Evolutionary conservation across 805 yeast genomes (phyloP), one percentile per base, ranked within the genome.

Genomic region (Kluyveromyces nonfermentans): DNA sequence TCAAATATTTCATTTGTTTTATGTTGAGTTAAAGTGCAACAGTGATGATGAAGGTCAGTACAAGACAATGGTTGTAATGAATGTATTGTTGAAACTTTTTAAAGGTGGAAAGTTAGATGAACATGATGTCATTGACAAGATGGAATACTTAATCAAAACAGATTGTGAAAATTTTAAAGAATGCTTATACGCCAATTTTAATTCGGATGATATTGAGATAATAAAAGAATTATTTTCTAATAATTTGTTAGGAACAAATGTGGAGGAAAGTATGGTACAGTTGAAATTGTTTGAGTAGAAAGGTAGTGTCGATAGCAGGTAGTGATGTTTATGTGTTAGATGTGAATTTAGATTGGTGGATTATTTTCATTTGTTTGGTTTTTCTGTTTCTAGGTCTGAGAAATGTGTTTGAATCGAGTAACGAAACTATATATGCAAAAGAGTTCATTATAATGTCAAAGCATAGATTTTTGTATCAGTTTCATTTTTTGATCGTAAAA

Each of bases 1-100:
- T 15, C 45, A 47, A 14, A 25, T 44, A 19, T 54, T 80, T 37
- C 60, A 73, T 5, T 53, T 71, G 14, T 74, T 77, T 46, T 56
- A 71, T 2, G 74, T 69, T 50, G 54, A 60, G 10, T 48, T 68
- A 35, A 50, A 0, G 64, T 63, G 1, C 69, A 22, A 3, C n/a
- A n/a, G n/a, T n/a, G 37, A 45, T 5, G 37, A 45, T 12, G 35
- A 35, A 3, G 47, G 7, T 10, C 9, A 25, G 30, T 25, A 4
- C 12, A 6, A 25, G 30, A 25, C 9, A 6, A 25, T 25, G 30
- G 12, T 25, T 4, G 9, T 25, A 10, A 25, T 25, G 4, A 25
- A 25, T 10, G 72, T 16, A 46, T 53, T 5, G 42, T 59, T 21
- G 70, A 34, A 50, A 44, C 2, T 55, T 54, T 37, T 10, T 25